Evolutionary conservation across 1,139 yeast species (phyloP).

Genomic region (Nadsonia starkeyi-henricii): DNA sequence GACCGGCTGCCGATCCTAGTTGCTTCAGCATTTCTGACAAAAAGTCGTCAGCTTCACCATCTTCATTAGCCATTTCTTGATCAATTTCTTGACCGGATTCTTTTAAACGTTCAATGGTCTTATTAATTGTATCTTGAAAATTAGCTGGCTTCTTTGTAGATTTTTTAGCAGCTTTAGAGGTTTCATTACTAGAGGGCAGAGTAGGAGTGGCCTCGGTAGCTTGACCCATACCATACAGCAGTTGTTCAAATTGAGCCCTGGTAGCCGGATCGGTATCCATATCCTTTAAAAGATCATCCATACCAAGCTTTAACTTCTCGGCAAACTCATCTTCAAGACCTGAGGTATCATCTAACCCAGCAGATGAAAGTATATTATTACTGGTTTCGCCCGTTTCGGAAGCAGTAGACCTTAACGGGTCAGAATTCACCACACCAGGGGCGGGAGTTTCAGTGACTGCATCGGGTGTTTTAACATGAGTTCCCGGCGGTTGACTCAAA

Average conservation of each 20-base stretch:
- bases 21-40: slow-evolving; percentile 35
- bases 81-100: slow-evolving; percentile 43
- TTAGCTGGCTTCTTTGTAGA: slow-evolving; percentile 11
- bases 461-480: slow-evolving; percentile 16
- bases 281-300: slow-evolving; percentile 36
- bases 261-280: slow-evolving; percentile 54
- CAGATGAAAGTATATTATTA: slow-evolving; percentile 2
- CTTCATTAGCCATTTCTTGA: slow-evolving; percentile 38
- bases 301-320: slow-evolving; percentile 21
- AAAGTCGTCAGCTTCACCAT: slow-evolving; percentile 25
- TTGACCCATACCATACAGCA: slow-evolving; percentile 34
- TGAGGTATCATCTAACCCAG: slow-evolving; percentile 14
- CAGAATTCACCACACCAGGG: slow-evolving; percentile 1
- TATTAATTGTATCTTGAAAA: slow-evolving; percentile 66
- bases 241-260: slow-evolving; percentile 39
- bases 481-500: slow-evolving; percentile 48
- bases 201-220: slow-evolving; percentile 20
- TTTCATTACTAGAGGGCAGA: slow-evolving; percentile 8
- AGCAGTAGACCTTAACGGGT: slow-evolving; percentile 6
- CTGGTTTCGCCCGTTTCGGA: slow-evolving; percentile 9
- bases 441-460: slow-evolving; percentile 11
- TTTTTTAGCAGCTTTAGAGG: slow-evolving; percentile 3
- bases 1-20: slow-evolving; percentile 48
- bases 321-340: slow-evolving; percentile 37
- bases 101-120: slow-evolving; percentile 62